Percentiles rank a stretch among this genome's conserved stretches.
These are phyloP conservation scores for Paraphaeosphaeria sporulosa DNA, from an alignment of 2,329 filamentous ascomycete genomes.

Conservation along the genomic window DNA sequence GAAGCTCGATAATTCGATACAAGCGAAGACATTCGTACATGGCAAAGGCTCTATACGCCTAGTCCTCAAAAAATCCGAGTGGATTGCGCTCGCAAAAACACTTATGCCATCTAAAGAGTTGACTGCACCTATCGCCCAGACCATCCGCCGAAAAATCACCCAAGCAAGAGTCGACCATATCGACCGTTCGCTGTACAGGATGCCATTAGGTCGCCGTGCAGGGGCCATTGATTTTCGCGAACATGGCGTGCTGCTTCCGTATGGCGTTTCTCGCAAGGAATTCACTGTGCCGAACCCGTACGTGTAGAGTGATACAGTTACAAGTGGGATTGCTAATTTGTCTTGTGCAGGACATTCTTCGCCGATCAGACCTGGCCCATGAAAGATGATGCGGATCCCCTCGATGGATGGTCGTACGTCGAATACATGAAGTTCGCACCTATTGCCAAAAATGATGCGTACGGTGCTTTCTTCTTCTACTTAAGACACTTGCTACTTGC, in stretches of 20 bases:
- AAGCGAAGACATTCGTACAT: slow-evolving; percentile 45
- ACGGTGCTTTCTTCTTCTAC: slow-evolving; percentile 50
- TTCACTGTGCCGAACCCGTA: slow-evolving; percentile 54
- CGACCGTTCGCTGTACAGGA: no score
- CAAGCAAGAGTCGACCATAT: no score
- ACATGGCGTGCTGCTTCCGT: no score
- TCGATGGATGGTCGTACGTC: slow-evolving; percentile 45
- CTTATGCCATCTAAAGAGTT: no score
- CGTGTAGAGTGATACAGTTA: slow-evolving; percentile 21
- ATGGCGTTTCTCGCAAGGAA: slow-evolving; percentile 21
- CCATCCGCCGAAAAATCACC: no score
- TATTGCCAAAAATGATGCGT: slow-evolving; percentile 45
- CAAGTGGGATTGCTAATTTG: no score
- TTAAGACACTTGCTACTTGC: slow-evolving; percentile 37
- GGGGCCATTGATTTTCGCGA: no score
- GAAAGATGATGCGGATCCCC: slow-evolving; percentile 47
- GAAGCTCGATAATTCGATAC: slow-evolving; percentile 32
- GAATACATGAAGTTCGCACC: slow-evolving; percentile 37
- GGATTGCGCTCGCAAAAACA: slow-evolving; percentile 23
- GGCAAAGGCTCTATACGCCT: slow-evolving; percentile 33
- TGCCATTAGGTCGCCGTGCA: no score
- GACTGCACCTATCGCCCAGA: no score
- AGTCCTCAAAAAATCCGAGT: slow-evolving; percentile 40
- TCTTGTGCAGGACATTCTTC: slow-evolving; percentile 46
- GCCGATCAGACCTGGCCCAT: slow-evolving; percentile 47